Percentiles rank a stretch among this genome's conserved stretches.
These are phyloP conservation scores for Arthroderma sp. DNA, from an alignment of 2,329 filamentous ascomycete genomes.

Conservation along the genomic window DNA sequence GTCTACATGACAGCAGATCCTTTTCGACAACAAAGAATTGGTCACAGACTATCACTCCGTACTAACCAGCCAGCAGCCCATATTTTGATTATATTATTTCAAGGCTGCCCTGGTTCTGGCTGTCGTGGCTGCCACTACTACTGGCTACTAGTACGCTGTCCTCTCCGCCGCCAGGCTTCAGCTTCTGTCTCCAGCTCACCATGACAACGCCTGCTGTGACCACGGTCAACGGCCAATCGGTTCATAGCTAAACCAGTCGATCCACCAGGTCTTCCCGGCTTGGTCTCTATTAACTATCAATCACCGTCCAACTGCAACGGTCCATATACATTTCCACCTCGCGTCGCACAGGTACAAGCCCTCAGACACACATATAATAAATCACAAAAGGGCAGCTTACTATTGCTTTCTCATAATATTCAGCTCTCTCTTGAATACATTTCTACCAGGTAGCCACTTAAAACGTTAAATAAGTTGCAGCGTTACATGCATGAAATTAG, in stretches of 20 bases:
- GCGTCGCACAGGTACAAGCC: conserved; percentile 1
- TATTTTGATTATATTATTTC: neutral
- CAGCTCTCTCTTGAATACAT: neutral
- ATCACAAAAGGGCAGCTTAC: neutral
- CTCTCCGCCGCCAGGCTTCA: neutral
- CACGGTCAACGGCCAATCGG: neutral
- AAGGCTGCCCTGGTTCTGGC: neutral
- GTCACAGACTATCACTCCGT: too few species aligned
- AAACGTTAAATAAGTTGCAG: neutral
- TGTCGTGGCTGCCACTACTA: neutral
- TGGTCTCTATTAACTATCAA: neutral
- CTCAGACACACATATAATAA: neutral
- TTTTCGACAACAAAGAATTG: neutral
- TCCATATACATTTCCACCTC: neutral
- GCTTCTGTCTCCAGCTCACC: neutral
- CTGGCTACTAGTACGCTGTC: too few species aligned
- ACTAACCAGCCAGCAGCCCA: neutral
- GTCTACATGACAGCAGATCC: neutral
- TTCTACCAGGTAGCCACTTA: too few species aligned
- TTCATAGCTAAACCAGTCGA: neutral
- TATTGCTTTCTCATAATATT: neutral
- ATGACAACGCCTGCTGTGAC: neutral
- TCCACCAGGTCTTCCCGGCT: neutral
- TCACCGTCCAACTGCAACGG: neutral
- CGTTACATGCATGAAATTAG: neutral